Conservation (phyloP, 2,329 filamentous ascomycete species). For the Macrophomina phaseolina region DNA sequence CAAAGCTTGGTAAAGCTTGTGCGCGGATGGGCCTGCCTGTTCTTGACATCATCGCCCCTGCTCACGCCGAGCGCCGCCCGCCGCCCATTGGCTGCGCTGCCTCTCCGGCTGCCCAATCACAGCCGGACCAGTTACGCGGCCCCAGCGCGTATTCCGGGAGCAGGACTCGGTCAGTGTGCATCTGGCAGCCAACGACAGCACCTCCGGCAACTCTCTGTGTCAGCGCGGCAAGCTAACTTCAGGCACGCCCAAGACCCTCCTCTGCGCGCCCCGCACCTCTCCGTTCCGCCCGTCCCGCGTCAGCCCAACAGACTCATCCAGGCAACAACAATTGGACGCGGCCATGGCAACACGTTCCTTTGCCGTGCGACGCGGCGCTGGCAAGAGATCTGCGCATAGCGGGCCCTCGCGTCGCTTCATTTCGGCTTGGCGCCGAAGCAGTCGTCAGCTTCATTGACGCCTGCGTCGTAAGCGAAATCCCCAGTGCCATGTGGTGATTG, state of each 20-base stretch:
- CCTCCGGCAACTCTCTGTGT: background rate
- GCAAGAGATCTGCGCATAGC: conserved; percentile 13
- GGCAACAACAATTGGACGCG: background rate
- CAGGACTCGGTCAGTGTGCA: background rate
- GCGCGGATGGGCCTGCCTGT: conserved; percentile 6
- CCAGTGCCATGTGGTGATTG: background rate
- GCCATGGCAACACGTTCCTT: background rate
- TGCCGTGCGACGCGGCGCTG: background rate
- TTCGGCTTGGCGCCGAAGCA: conserved; percentile 23
- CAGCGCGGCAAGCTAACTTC: background rate
- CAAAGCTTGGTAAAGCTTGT: conserved; percentile 30
- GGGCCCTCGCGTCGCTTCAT: conserved; percentile 24
- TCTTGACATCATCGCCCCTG: conserved; percentile 13
- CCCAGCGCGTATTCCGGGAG: background rate
- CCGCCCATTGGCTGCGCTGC: background rate
- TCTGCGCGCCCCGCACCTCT: background rate
- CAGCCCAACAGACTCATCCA: background rate
- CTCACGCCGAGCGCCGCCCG: background rate
- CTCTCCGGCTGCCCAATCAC: background rate
- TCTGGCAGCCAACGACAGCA: background rate
- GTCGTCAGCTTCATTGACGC: conserved; percentile 26
- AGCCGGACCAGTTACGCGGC: background rate
- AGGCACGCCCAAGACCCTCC: background rate
- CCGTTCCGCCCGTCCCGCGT: background rate
- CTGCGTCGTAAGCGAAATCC: conserved; percentile 15